Evolutionary conservation across 106 monocot species (phyloP).

Genomic region (Dendrobium officinale): DNA sequence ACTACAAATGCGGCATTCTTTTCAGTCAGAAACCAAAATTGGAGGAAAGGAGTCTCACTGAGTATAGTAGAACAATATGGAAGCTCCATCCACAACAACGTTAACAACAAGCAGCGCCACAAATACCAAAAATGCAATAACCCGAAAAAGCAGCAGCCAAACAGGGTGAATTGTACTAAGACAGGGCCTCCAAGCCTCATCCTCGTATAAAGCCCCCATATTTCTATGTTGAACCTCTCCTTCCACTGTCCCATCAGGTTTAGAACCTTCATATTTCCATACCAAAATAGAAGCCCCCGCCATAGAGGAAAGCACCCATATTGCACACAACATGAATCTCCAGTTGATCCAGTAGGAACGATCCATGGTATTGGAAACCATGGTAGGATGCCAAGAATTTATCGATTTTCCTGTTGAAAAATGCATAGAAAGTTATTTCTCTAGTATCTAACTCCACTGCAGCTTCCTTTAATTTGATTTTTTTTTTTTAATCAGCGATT

Average conservation of each 20-base stretch:
- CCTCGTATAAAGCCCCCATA: slow-evolving; percentile 39
- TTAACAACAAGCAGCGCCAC: slow-evolving; percentile 35
- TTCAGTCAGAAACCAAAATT: slow-evolving; percentile 1
- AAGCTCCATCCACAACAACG: slow-evolving; percentile 28
- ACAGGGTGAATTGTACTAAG: slow-evolving; percentile 60
- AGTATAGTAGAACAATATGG: slow-evolving; percentile 60
- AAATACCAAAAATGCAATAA: slow-evolving; percentile 42
- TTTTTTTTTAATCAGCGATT: background rate
- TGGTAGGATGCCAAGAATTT: slow-evolving; percentile 38
- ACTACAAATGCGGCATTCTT: background rate
- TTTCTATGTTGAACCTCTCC: slow-evolving; percentile 7
- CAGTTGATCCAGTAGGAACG: slow-evolving; percentile 61
- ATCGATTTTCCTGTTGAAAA: slow-evolving; percentile 35
- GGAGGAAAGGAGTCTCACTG: slow-evolving; percentile 40
- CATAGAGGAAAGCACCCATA: slow-evolving; percentile 48
- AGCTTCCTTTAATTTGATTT: too few species aligned
- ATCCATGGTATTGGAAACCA: slow-evolving; percentile 38
- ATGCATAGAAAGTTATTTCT: slow-evolving; percentile 26
- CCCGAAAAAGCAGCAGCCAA: slow-evolving; percentile 63
- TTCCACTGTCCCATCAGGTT: background rate
- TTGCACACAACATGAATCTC: slow-evolving; percentile 54
- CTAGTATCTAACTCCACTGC: too few species aligned
- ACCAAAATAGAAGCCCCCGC: slow-evolving; percentile 42
- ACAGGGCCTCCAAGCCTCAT: slow-evolving; percentile 80
- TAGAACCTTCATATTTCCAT: slow-evolving; percentile 55